Base-by-base conservation (phyloP, 371 early-diverging fungal genomes). In the Coemansia sp. region DNA sequence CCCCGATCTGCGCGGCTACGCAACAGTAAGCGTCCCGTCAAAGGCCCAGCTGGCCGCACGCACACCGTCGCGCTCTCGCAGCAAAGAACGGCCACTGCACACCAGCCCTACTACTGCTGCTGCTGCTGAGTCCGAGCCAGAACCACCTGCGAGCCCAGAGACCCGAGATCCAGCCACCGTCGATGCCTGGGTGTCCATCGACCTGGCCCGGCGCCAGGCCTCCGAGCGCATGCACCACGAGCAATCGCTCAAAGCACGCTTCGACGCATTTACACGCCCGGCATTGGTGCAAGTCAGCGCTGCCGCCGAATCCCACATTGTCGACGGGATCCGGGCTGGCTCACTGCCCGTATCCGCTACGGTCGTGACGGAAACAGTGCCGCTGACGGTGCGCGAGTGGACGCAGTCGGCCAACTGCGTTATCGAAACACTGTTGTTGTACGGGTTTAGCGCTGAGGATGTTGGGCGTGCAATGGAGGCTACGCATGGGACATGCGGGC, bases 201-300 rank as follows among this genome's bases (percentile, higher is more conserved):
- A 61, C 7, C 48, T 61, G 39, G 65, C 66, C 11, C 56, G 49
- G 7, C 55, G 31, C 11, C 69, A 69, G 31, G 69, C 69, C 5
- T 16, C 26, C 0, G 39, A 45, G 2, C 66, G 66, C 3, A 16
- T 69, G 2, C 39, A 33, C 20, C 40, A 60, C 33, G 69, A 69
- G 48, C 35, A 9, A 11, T 34, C 20, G 4, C 36, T 55, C 9
- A 66, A 60, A 40, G 30, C 30, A 12, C 59, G 47, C 5, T 4
- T 55, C n/a, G 1, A 16, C 4, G 5, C 53, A 11, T 20, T 4
- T 3, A 11, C 4, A 1, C 33, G 52, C 3, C 55, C 20, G 20
- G 20, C 56, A 14, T 8, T 7, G 1, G 53, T 65, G n/a, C 12
- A 12, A 16, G 43, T 66, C 10, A 48, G 47, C 26, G 26, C 26